A percentile compares a stretch with the other conserved stretches of the same genome.
Evolutionary conservation across 176 grass and related monocot genomes (phyloP).

Genomic region (Leersia perrieri): DNA sequence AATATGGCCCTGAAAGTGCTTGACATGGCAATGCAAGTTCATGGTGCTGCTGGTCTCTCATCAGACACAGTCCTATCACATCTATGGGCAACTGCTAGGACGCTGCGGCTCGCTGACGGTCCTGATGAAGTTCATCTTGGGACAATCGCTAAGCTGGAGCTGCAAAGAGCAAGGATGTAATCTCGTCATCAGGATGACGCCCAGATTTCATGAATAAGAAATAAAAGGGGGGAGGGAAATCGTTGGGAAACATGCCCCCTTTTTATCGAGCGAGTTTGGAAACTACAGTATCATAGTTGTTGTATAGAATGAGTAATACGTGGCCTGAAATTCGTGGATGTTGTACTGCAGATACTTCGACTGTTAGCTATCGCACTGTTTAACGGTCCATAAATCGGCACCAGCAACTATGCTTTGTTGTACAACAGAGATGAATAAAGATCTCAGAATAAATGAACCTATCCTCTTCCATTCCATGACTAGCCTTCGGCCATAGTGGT

Average conservation of each 20-base stretch:
- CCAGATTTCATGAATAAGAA: not conserved
- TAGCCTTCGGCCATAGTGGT: constrained; percentile 13
- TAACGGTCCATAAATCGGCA: not conserved
- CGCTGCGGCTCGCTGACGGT: constrained; percentile 81
- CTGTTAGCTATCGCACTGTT: not conserved
- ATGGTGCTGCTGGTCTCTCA: constrained; percentile 79
- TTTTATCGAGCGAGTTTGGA: not conserved
- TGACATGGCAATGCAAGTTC: constrained; percentile 94
- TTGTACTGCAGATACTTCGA: not conserved
- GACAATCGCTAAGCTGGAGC: constrained; percentile 82
- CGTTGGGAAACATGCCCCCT: not conserved
- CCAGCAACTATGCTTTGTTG: not conserved
- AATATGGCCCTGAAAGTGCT: constrained; percentile 96
- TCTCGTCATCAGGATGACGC: not conserved
- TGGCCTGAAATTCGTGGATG: not conserved
- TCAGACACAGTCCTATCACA: constrained; percentile 69
- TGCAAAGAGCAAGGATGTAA: constrained; percentile 62
- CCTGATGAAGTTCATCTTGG: constrained; percentile 94
- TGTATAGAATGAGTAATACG: constrained; percentile 20
- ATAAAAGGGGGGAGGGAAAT: not conserved
- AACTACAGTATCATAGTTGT: not conserved
- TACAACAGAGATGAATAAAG: not conserved
- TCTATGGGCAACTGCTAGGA: constrained; percentile 82
- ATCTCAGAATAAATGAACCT: not conserved
- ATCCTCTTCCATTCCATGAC: not conserved